phyloP scores from a whole-genome alignment of 1,284 basidiomycete species.

The Volvariella surrecta region DNA sequence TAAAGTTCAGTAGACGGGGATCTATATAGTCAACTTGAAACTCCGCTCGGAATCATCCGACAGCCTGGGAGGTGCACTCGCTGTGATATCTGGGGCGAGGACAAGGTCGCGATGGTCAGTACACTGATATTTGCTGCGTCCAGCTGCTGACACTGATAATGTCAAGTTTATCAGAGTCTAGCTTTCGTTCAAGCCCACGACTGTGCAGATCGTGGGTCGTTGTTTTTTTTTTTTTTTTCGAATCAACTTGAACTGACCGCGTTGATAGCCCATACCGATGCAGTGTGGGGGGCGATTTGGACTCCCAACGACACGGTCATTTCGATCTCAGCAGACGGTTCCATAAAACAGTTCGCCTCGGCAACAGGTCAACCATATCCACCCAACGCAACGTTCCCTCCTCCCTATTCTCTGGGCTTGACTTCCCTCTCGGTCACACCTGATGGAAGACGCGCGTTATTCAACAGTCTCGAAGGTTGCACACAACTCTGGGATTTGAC shows the following conservation, averaged over 20 bases:
- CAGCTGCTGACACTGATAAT: no score
- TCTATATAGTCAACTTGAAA: constrained; percentile 27
- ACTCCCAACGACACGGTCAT: constrained; percentile 56
- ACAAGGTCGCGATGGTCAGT: constrained; percentile 9
- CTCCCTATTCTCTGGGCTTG: constrained; percentile 64
- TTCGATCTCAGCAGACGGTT: constrained; percentile 69
- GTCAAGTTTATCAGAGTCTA: constrained; percentile 67
- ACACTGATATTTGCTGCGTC: no score
- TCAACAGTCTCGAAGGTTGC: constrained; percentile 75
- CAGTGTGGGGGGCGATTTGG: constrained; percentile 78
- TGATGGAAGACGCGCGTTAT: constrained; percentile 56
- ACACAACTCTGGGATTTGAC: constrained; percentile 66
- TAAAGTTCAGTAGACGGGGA: constrained; percentile 29
- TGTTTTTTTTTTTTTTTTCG: no score
- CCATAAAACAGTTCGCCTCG: constrained; percentile 61
- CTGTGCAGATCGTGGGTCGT: no score
- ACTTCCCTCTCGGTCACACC: constrained; percentile 60
- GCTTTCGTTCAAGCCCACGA: constrained; percentile 64
- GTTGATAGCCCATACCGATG: constrained; percentile 69
- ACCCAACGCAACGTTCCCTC: background rate
- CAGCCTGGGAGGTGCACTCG: no score
- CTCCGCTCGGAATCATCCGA: constrained; percentile 40
- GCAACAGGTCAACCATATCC: constrained; percentile 20
- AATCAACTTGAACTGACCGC: no score
- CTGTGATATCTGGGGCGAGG: constrained; percentile 6